phyloP scores from a whole-genome alignment of 768 basidiomycete species.

The Russula emetica region DNA sequence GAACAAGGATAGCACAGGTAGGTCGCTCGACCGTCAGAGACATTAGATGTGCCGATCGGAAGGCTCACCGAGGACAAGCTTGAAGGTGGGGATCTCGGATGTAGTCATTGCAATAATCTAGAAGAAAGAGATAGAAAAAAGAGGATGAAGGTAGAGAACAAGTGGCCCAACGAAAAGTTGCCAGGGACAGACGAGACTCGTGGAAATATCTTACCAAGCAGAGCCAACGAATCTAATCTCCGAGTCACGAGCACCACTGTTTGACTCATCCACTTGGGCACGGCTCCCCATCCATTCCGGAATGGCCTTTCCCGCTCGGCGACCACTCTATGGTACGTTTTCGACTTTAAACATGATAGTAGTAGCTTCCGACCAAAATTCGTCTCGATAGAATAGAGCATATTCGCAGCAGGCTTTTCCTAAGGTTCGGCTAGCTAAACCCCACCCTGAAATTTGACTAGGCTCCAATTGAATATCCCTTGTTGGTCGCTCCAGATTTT shows the following conservation, averaged over 20 bases:
- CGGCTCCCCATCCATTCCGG: too few species aligned
- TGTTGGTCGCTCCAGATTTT: too few species aligned
- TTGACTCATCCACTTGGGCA: too few species aligned
- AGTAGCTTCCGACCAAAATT: background rate
- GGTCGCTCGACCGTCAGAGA: slow-evolving; percentile 18
- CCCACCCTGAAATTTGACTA: too few species aligned
- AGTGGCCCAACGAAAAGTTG: background rate
- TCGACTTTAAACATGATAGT: too few species aligned
- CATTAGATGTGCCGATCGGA: slow-evolving; percentile 17
- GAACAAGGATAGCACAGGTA: slow-evolving; percentile 31
- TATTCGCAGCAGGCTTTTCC: too few species aligned
- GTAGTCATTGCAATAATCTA: slow-evolving; percentile 42
- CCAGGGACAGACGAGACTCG: slow-evolving; percentile 20
- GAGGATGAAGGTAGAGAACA: slow-evolving; percentile 38
- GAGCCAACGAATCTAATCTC: background rate
- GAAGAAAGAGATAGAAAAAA: slow-evolving; percentile 34
- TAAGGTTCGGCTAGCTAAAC: too few species aligned
- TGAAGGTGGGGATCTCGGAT: slow-evolving; percentile 78
- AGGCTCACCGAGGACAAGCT: slow-evolving; percentile 93
- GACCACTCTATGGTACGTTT: too few species aligned
- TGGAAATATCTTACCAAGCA: slow-evolving; percentile 23
- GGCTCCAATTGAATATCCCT: too few species aligned
- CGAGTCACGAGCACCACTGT: background rate
- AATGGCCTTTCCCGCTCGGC: too few species aligned
- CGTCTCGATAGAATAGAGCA: too few species aligned